phyloP scores from a whole-genome alignment of 179 eudicot genomes.

The Patellifolia procumbens region DNA sequence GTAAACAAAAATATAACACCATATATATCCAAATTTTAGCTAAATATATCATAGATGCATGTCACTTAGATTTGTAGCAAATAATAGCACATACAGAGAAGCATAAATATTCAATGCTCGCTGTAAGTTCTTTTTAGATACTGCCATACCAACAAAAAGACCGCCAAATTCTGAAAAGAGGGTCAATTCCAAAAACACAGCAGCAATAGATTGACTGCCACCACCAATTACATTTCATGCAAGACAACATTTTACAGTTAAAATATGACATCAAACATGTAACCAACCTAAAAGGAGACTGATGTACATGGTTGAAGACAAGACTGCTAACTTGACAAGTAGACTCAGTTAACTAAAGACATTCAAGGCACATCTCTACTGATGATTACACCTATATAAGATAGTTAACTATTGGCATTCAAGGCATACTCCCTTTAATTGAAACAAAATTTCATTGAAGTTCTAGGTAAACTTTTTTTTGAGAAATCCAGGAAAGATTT shows the following conservation, averaged over 20 bases:
- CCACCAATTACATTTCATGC: neutral
- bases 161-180: neutral
- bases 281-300: neutral
- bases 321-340: neutral
- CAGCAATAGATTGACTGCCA: neutral
- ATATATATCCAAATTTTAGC: slow-evolving; percentile 1
- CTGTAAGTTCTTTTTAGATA: neutral
- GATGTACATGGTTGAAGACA: neutral
- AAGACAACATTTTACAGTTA: neutral
- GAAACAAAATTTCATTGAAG: neutral
- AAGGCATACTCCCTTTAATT: neutral
- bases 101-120: neutral
- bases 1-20: neutral
- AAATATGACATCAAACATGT: neutral
- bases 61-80: neutral
- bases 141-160: neutral
- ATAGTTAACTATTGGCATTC: too few relatives aligned
- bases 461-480: neutral
- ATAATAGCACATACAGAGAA: neutral
- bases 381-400: neutral
- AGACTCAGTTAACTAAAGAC: neutral
- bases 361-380: neutral
- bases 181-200: neutral
- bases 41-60: neutral
- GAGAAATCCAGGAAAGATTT: neutral